Percentiles rank a stretch among this genome's conserved stretches.
Evolutionary conservation across 2,329 filamentous ascomycete species (phyloP).

Genomic region (Zelopaecilomyces penicillatus): DNA sequence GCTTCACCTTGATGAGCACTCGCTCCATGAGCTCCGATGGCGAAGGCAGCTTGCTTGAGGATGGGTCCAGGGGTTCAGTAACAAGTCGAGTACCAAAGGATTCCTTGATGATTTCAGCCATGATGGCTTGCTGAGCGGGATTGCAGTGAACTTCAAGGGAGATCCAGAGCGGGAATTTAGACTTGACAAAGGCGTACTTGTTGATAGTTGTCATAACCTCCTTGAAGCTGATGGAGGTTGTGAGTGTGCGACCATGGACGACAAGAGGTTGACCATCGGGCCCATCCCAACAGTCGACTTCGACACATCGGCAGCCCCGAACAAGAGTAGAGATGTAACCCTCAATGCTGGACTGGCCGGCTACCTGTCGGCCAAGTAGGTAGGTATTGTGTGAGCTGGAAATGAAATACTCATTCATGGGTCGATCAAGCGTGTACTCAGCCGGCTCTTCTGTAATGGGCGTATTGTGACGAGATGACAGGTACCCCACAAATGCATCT

Average conservation of each 20-base stretch:
- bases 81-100: slow-evolving; percentile 76
- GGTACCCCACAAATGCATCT: slow-evolving; percentile 67
- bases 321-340: slow-evolving; percentile 86
- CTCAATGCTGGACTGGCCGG: slow-evolving; percentile 84
- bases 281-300: slow-evolving; percentile 98
- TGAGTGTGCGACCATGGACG: slow-evolving; percentile 83
- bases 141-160: slow-evolving; percentile 95
- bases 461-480: slow-evolving; percentile 67
- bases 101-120: slow-evolving; percentile 84
- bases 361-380: slow-evolving; percentile 81
- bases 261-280: slow-evolving; percentile 80
- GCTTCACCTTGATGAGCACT: slow-evolving; percentile 92
- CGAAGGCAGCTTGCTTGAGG: slow-evolving; percentile 63
- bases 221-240: slow-evolving; percentile 77
- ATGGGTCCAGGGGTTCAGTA: slow-evolving; percentile 62
- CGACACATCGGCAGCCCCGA: slow-evolving; percentile 86
- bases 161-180: slow-evolving; percentile 83
- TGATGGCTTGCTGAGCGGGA: slow-evolving; percentile 69
- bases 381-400: slow-evolving; percentile 99
- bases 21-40: slow-evolving; percentile 77
- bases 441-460: slow-evolving; percentile 54
- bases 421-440: slow-evolving; percentile 62
- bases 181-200: slow-evolving; percentile 84
- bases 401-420: slow-evolving; percentile 94
- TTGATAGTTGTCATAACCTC: slow-evolving; percentile 91